Percentiles rank a stretch among this genome's conserved stretches.
phyloP scores from a whole-genome alignment of 306 rosid genomes.

The Quercus suber region DNA sequence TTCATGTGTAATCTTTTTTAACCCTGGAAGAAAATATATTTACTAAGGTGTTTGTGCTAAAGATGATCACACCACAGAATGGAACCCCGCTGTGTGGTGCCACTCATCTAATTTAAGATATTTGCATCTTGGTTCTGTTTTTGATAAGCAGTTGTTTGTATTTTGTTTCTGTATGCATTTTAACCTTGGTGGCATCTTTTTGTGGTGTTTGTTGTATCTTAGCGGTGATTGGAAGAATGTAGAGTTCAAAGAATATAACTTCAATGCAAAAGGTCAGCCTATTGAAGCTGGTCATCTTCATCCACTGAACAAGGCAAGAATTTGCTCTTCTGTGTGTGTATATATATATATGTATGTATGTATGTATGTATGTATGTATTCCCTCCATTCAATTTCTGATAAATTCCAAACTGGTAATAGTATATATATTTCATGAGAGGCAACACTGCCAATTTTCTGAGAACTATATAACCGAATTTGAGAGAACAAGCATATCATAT shows the following conservation, averaged over 20 bases:
- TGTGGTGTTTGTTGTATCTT: slow-evolving; percentile 14
- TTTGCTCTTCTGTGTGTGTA: background rate
- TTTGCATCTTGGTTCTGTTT: background rate
- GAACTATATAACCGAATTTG: background rate
- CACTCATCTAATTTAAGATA: background rate
- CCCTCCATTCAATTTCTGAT: background rate
- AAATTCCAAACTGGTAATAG: background rate
- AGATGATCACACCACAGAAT: background rate
- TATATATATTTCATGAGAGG: background rate
- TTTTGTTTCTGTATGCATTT: slow-evolving; percentile 9
- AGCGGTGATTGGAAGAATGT: slow-evolving; percentile 84
- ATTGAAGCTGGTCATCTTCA: slow-evolving; percentile 85
- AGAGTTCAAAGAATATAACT: slow-evolving; percentile 87
- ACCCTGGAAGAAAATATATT: too few species aligned
- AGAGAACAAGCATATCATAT: background rate
- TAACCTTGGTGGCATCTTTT: slow-evolving; percentile 21
- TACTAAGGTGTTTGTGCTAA: too few species aligned
- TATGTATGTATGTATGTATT: too few species aligned
- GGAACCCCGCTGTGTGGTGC: background rate
- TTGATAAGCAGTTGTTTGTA: background rate
- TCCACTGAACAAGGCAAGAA: slow-evolving; percentile 87
- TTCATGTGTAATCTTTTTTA: too few species aligned
- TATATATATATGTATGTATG: background rate
- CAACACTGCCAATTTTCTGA: background rate
- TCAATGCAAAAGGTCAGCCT: slow-evolving; percentile 83